Evolutionary conservation across 345 rosid genomes (phyloP), one percentile per base, ranked within the genome.

Genomic region (Chamaenerion angustifolium): DNA sequence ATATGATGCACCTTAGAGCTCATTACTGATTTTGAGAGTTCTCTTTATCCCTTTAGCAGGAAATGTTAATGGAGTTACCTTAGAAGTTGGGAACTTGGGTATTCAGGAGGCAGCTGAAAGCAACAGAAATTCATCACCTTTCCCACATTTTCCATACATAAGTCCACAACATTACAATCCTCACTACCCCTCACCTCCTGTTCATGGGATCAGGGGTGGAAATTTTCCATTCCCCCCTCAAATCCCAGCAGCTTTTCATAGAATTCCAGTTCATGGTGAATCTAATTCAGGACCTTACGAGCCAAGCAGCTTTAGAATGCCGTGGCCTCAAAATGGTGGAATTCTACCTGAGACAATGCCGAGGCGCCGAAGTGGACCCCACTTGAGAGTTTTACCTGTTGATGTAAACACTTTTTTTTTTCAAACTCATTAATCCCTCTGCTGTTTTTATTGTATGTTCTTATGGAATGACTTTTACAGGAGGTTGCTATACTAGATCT

Each of bases 401-500:
- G 79, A 85, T 76, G 97, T 81, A 81, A 21, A 63, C 44, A 5
- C 27, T 67, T 49, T 37, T 2, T 21, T 25, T 6, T 56, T 53
- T 47, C 49, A 35, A 17, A 18, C 10, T 10, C 14, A 9, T 12
- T 4, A 12, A 37, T 25, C 13, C 18, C 56, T 54, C 42, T 42
- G 43, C 40, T n/a, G 43, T 35, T 31, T 27, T 40, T 49, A 41
- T 5, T 45, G 14, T 44, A 16, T 45, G 16, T 35, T 16, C 45
- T 56, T 51, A 48, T 43, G 10, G 52, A 60, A 45, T 40, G 18
- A n/a, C 55, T 35, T 49, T 46, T 69, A 45, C 51, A 88, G 97
- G 97, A 82, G 45, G 73, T 73, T 67, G 89, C 93, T 9, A 11
- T 76, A 18, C 68, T 80, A 5, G 88, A 75, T 60, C 64, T 69